Evolutionary conservation across 2,329 filamentous ascomycete species (phyloP).

Genomic region (Botryotinia narcissicola): DNA sequence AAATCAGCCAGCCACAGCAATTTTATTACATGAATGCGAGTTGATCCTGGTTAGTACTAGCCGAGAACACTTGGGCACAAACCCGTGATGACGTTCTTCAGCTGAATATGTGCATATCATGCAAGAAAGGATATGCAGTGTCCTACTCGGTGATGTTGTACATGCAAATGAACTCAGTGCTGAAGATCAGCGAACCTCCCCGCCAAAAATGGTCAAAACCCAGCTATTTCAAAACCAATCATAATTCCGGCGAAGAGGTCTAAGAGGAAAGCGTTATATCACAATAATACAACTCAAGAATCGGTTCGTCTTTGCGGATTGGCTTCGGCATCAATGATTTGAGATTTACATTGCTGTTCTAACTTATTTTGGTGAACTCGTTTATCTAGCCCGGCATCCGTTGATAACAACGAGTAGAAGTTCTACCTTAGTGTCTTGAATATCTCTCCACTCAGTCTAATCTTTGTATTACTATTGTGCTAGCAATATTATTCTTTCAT

Average conservation of each 20-base stretch:
- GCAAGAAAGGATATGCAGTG: no score
- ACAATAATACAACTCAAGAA: no score
- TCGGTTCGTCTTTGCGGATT: no score
- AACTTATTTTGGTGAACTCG: background rate
- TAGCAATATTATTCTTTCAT: background rate
- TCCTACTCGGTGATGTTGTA: background rate
- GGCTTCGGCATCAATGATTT: no score
- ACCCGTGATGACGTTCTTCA: background rate
- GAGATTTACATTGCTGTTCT: background rate
- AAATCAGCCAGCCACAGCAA: background rate
- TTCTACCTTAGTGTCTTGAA: background rate
- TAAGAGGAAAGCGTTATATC: no score
- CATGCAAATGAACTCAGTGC: background rate
- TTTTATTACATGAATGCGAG: background rate
- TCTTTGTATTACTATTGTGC: accelerated
- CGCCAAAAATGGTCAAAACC: no score
- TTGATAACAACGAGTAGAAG: background rate
- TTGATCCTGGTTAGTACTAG: background rate
- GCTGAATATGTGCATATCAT: background rate
- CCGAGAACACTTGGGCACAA: background rate
- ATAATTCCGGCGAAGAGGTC: no score
- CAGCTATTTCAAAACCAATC: no score
- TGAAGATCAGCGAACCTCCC: background rate
- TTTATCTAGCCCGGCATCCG: background rate
- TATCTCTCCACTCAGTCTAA: background rate